Percentiles rank a stretch among this genome's conserved stretches.
Evolutionary conservation across 2,329 filamentous ascomycete genomes (phyloP).

Genomic region (Ceratocystis papillata): DNA sequence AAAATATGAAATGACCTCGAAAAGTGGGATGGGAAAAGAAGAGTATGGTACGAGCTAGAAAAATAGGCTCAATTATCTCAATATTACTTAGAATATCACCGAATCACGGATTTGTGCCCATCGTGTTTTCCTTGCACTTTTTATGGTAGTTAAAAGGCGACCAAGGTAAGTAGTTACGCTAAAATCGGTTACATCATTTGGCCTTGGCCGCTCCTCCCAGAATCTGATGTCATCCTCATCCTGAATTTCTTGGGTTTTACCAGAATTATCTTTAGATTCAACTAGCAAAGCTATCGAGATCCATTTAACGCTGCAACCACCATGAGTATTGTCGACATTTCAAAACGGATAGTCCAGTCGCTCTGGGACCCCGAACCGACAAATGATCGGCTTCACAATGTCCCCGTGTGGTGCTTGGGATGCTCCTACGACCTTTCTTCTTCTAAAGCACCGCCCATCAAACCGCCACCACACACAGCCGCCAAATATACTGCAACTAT

Average conservation of each 20-base stretch:
- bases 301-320: not conserved
- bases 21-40: not conserved
- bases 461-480: not conserved
- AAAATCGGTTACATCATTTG: conserved; percentile 17
- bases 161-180: not conserved
- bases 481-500: conserved; percentile 6
- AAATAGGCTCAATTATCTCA: not conserved
- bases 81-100: too few species aligned
- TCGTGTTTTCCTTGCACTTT: not conserved
- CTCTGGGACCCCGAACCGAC: conserved; percentile 84
- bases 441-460: conserved; percentile 5
- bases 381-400: conserved; percentile 58
- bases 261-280: not conserved
- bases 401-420: conserved; percentile 75
- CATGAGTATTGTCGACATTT: conserved; percentile 55
- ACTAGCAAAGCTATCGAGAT: not conserved
- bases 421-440: conserved; percentile 39
- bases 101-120: too few species aligned
- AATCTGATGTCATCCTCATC: conserved; percentile 23
- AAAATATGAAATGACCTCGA: not conserved
- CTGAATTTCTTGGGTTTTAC: not conserved
- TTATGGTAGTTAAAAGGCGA: not conserved
- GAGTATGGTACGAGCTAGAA: not conserved
- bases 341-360: conserved; percentile 76
- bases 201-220: conserved; percentile 7